Percentiles rank a stretch among this genome's conserved stretches.
Evolutionary conservation across 176 grass and related monocot genomes (phyloP).

Genomic region (Elymus sibiricus): DNA sequence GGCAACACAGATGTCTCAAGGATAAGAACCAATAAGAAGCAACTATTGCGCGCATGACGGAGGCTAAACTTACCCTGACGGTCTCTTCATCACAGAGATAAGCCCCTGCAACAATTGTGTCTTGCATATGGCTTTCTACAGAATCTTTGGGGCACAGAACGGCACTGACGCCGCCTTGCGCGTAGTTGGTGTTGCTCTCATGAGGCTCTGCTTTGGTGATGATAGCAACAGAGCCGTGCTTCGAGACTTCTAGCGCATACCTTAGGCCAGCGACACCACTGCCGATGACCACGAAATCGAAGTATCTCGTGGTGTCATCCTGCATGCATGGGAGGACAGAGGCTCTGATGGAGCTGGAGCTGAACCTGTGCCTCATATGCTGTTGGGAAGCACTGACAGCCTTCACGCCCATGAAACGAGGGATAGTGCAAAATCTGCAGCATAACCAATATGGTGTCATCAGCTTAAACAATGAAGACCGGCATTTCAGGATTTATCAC

Average conservation of each 20-base stretch:
- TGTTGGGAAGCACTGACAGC: slow-evolving; percentile 15
- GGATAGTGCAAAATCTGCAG: slow-evolving; percentile 40
- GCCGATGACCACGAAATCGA: slow-evolving; percentile 90
- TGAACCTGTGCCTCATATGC: background rate
- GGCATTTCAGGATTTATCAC: background rate
- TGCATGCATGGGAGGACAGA: slow-evolving; percentile 40
- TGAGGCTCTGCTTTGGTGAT: slow-evolving; percentile 95
- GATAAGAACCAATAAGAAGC: background rate
- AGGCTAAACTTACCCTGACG: slow-evolving; percentile 64
- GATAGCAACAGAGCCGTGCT: slow-evolving; percentile 81
- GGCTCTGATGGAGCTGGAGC: slow-evolving; percentile 29
- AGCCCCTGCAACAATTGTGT: slow-evolving; percentile 96
- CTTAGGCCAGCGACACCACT: slow-evolving; percentile 91
- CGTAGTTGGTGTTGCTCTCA: slow-evolving; percentile 98
- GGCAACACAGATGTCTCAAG: background rate
- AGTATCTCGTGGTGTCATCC: slow-evolving; percentile 55
- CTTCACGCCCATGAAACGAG: slow-evolving; percentile 32
- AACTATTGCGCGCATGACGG: background rate
- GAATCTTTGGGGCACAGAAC: slow-evolving; percentile 95
- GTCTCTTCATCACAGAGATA: slow-evolving; percentile 92
- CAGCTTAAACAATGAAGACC: slow-evolving; percentile 15
- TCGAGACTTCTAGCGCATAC: slow-evolving; percentile 93
- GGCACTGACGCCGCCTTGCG: slow-evolving; percentile 95
- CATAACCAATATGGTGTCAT: slow-evolving; percentile 2
- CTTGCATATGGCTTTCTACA: slow-evolving; percentile 92